Evolutionary conservation across 2,329 filamentous ascomycete genomes (phyloP), one percentile per base, ranked within the genome.

Genomic region (Meredithiella fracta): DNA sequence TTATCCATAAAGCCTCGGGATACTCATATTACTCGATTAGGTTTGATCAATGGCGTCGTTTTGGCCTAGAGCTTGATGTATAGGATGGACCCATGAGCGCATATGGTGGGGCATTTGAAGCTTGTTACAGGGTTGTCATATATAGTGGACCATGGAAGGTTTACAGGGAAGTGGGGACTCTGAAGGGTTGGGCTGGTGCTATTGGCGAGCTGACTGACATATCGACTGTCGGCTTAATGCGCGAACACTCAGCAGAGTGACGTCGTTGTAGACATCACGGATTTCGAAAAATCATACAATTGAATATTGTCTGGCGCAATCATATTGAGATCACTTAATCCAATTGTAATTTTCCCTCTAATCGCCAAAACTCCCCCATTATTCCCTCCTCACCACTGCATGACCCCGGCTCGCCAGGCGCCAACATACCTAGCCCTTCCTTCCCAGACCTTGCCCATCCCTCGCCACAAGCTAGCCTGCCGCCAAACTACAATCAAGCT

Each of bases 101-200:
- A n/a, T 20, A 53, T 38, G 26, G 51, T 40, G 51, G 51, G 51
- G 51, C 51, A 53, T 22, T 17, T 3, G 31, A 40, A 22, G 37
- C 22, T 22, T 25, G n/a, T 11, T 53, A 15, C 31, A 53, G 31
- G 31, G 51, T 53, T 38, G 17, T 37, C 31, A n/a, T 3, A 9
- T 44, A 17, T 22, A 44, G 40, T 7, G 40, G 15, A n/a, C 11
- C 2, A n/a, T 22, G 15, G 15, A 2, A 44, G 15, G 40, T 20
- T 44, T 44, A 44, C 15, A 22, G 40, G 11, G 20, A n/a, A n/a
- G n/a, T n/a, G n/a, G n/a, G n/a, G n/a, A 8, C 8, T n/a, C 15
- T 15, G 15, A 42, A 15, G n/a, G 40, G 40, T 44, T 17, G 20
- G 15, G 15, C 15, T n/a, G 40, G 15, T n/a, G 3, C 15, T n/a